Base-by-base conservation (phyloP, 1,284 basidiomycete genomes). In the Ustilago bromivora region DNA sequence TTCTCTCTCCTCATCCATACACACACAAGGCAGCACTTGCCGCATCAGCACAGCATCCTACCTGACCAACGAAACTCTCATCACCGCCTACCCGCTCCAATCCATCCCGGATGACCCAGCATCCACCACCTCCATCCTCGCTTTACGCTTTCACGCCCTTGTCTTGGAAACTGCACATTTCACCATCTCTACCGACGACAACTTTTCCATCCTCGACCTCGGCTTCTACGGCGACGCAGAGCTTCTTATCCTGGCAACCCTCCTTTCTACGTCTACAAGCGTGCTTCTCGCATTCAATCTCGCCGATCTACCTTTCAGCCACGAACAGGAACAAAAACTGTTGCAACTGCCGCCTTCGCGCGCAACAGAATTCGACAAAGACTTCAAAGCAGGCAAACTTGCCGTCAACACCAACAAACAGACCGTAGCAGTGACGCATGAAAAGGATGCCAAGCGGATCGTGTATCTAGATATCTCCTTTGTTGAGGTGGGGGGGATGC, bases 351-450 rank as follows among this genome's bases (percentile, higher is more conserved):
- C 32, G 56, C 66, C 66, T 4, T 40, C 47, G 2, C 52, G 66
- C 28, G 71, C 66, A 13, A 66, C 66, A 12, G 66, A 75, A 52
- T 65, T 75, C n/a, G 62, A 66, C 15, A 51, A 46, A 12, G 61
- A 46, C 13, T 70, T 75, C 55, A 43, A 57, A 3, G 53, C 72
- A 2, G 60, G 17, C 53, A 63, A 41, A 34, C 47, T 77, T 13
- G 66, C 75, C 7, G 68, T 77, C 49, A 77, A 71, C 23, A 63
- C 49, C 2, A 66, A 57, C 60, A 77, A 77, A 55, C 69, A 77
- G 52, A 77, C 70, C 13, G 70, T 65, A 0, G 61, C 70, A 6
- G 56, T 77, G 40, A 40, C 60, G 11, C 23, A 28, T 28, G 63
- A 60, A 4, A 43, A 60, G 32, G 62, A 70, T 7, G 63, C 60